Evolutionary conservation across 2,329 filamentous ascomycete species (phyloP).

Genomic region (Hypoxylon sp.): DNA sequence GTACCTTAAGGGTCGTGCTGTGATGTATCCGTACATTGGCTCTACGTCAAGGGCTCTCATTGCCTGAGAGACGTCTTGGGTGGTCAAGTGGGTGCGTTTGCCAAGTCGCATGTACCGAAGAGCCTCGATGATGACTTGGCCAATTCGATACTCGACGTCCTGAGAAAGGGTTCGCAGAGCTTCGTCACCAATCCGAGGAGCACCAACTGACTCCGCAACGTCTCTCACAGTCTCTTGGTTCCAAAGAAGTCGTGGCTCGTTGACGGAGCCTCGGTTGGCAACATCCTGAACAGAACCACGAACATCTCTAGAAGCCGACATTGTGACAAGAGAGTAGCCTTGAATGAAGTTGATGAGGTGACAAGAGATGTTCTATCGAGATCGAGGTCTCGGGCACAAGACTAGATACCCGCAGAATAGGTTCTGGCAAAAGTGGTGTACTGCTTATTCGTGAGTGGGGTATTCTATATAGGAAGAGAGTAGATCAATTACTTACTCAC

Average conservation of each 20-base stretch:
- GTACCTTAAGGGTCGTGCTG: conserved; percentile 87
- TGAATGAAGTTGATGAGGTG: not conserved
- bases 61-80: conserved; percentile 90
- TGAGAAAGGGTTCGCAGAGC: conserved; percentile 89
- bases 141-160: conserved; percentile 95
- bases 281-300: conserved; percentile 48
- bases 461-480: not conserved
- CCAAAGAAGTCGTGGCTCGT: conserved; percentile 75
- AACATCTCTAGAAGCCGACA: conserved; percentile 47
- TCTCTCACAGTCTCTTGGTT: conserved; percentile 96
- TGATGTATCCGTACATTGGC: conserved; percentile 96
- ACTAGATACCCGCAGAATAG: not conserved
- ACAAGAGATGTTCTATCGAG: not conserved
- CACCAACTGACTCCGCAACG: conserved; percentile 95
- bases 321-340: conserved; percentile 24
- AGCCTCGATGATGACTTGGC: conserved; percentile 93
- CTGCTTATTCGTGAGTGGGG: not conserved
- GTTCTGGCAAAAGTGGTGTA: not conserved
- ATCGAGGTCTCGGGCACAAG: not conserved
- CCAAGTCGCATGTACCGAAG: conserved; percentile 96
- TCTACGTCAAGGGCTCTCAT: conserved; percentile 91
- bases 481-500: not conserved
- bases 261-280: conserved; percentile 38
- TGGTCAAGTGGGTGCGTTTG: conserved; percentile 87
- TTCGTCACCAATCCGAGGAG: conserved; percentile 84